Evolutionary conservation across 257 asterid species (phyloP).

Genomic region (Echites panduratus): DNA sequence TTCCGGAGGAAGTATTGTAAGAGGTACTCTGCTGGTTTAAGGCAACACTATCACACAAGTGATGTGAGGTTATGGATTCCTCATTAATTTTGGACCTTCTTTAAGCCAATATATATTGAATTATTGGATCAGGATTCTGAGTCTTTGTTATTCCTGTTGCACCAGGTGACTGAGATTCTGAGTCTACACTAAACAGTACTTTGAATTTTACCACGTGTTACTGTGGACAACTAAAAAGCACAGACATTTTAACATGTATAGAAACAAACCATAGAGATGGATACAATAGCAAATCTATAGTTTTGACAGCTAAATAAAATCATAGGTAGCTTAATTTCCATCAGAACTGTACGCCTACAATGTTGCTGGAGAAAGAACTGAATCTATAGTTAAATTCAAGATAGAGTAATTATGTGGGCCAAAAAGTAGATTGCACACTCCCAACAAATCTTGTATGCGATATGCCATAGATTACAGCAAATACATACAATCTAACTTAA

Average conservation of each 20-base stretch:
- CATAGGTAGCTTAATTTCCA: neutral
- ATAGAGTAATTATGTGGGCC: neutral
- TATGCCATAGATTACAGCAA: neutral
- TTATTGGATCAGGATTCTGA: neutral
- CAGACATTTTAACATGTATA: no score
- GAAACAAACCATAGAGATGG: neutral
- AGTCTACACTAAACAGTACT: neutral
- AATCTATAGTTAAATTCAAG: neutral
- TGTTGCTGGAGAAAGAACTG: neutral
- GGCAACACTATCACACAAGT: neutral
- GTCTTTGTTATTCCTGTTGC: neutral
- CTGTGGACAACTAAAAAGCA: no score
- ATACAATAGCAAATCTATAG: neutral
- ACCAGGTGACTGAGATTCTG: neutral
- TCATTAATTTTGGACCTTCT: neutral
- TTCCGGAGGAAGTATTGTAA: no score
- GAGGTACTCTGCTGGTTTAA: neutral
- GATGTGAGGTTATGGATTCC: neutral
- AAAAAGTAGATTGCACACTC: neutral
- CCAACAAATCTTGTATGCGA: neutral
- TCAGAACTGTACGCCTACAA: neutral
- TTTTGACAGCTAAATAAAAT: neutral
- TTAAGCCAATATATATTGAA: neutral
- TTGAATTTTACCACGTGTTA: neutral
- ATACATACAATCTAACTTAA: neutral